Percentiles rank a stretch among this genome's conserved stretches.
Conservation (phyloP, 495 filamentous ascomycete genomes). For the Penicillium salamii region DNA sequence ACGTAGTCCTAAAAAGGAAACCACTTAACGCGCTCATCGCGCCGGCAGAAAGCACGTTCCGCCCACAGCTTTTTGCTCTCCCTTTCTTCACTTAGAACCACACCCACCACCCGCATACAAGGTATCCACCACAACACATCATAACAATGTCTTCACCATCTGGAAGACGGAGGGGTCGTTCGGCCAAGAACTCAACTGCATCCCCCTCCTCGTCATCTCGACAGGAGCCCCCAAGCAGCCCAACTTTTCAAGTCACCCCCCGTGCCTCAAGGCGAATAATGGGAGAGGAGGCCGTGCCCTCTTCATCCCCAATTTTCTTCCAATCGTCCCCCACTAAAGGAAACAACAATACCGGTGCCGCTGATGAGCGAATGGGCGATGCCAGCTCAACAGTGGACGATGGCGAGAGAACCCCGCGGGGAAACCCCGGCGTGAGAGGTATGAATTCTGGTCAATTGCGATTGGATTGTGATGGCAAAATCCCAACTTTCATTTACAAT, state of each 20-base stretch:
- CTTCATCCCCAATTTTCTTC: slow-evolving; percentile 82
- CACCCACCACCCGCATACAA: slow-evolving; percentile 7
- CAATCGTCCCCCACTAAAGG: slow-evolving; percentile 69
- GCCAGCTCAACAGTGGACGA: slow-evolving; percentile 61
- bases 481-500: neutral
- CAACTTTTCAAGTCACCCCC: slow-evolving; percentile 39
- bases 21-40: slow-evolving; percentile 41
- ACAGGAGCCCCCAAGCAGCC: slow-evolving; percentile 40
- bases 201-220: slow-evolving; percentile 44
- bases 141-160: slow-evolving; percentile 49
- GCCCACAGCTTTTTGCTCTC: slow-evolving; percentile 20
- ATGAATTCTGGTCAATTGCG: slow-evolving; percentile 18
- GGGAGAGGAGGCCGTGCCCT: slow-evolving; percentile 40
- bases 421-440: slow-evolving; percentile 66
- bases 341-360: slow-evolving; percentile 53
- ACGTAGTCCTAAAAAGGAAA: slow-evolving; percentile 33
- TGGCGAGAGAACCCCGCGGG: slow-evolving; percentile 73
- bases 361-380: slow-evolving; percentile 47
- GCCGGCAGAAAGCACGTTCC: slow-evolving; percentile 29
- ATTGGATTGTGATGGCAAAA: neutral
- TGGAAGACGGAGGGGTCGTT: slow-evolving; percentile 40
- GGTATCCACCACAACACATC: slow-evolving; percentile 11
- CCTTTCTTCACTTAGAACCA: slow-evolving; percentile 18
- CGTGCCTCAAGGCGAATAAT: slow-evolving; percentile 43
- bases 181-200: slow-evolving; percentile 38